These are phyloP conservation scores for Apiotrichum akiyoshidainum DNA, from an alignment of 1,284 basidiomycete species.

Conservation along the genomic window DNA sequence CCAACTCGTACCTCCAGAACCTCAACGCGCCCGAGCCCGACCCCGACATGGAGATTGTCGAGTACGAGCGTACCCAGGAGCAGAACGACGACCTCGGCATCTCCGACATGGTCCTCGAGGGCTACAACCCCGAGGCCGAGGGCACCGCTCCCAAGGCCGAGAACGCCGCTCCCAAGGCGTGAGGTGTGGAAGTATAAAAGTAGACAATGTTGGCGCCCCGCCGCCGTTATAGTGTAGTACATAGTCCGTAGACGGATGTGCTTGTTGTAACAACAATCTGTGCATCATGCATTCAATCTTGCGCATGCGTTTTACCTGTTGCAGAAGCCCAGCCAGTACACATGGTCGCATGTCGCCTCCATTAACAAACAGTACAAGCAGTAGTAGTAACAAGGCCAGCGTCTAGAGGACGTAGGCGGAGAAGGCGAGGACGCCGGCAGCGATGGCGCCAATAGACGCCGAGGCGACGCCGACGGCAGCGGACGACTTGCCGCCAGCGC, in stretches of 20 bases:
- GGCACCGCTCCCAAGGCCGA: conserved; percentile 8
- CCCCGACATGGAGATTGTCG: conserved; percentile 80
- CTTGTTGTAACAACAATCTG: too few species aligned
- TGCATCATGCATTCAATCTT: too few species aligned
- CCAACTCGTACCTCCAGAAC: conserved; percentile 95
- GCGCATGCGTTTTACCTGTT: too few species aligned
- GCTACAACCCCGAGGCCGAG: conserved; percentile 59
- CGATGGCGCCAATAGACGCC: neutral
- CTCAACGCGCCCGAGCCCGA: conserved; percentile 88
- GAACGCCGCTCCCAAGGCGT: neutral
- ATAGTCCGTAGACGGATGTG: too few species aligned
- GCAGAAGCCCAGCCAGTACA: too few species aligned
- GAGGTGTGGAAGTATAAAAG: neutral
- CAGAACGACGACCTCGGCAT: conserved; percentile 95
- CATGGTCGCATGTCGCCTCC: too few species aligned
- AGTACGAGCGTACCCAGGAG: conserved; percentile 78
- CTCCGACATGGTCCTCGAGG: conserved; percentile 93
- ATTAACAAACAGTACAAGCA: too few species aligned
- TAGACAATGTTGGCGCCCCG: neutral
- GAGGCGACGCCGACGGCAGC: neutral
- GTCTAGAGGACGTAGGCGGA: neutral
- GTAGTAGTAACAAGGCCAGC: too few species aligned
- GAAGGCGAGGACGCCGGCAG: neutral
- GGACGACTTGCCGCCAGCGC: neutral
- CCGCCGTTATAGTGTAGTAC: too few species aligned